Percentiles rank a stretch among this genome's conserved stretches.
phyloP scores from a whole-genome alignment of 1,284 basidiomycete genomes.

The Apiotrichum brassicae region DNA sequence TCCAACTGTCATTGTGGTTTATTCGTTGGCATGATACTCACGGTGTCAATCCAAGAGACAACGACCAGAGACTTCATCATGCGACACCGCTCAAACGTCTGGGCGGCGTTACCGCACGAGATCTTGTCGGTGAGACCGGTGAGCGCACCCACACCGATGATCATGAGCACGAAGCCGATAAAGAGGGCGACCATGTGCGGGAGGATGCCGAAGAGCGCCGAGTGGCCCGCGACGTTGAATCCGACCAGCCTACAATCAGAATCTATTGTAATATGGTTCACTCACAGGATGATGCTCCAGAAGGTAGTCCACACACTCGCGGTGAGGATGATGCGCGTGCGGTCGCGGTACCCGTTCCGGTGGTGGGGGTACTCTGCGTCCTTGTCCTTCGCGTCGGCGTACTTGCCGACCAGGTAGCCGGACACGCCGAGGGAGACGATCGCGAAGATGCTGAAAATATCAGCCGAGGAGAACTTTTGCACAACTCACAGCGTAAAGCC shows the following conservation, averaged over 20 bases:
- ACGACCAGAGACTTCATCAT: slow-evolving; percentile 44
- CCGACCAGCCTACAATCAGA: slow-evolving; percentile 32
- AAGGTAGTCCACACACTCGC: slow-evolving; percentile 41
- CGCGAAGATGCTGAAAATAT: slow-evolving; percentile 32
- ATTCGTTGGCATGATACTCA: background rate
- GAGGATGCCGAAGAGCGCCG: slow-evolving; percentile 43
- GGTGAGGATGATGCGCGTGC: slow-evolving; percentile 45
- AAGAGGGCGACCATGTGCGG: slow-evolving; percentile 40
- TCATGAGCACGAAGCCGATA: slow-evolving; percentile 44
- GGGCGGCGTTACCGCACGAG: slow-evolving; percentile 30
- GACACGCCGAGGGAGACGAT: slow-evolving; percentile 42
- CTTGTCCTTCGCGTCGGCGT: slow-evolving; percentile 35
- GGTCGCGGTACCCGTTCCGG: slow-evolving; percentile 37
- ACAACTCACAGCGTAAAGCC: slow-evolving; percentile 29
- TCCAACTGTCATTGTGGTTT: too few species aligned
- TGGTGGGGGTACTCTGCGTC: slow-evolving; percentile 42
- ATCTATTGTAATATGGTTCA: too few species aligned
- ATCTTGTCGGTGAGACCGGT: slow-evolving; percentile 43
- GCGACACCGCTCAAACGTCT: slow-evolving; percentile 38
- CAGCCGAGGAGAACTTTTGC: too few species aligned
- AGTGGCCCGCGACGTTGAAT: slow-evolving; percentile 36
- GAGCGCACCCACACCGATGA: slow-evolving; percentile 44
- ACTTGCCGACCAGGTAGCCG: slow-evolving; percentile 29
- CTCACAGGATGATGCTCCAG: slow-evolving; percentile 2
- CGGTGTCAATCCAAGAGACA: slow-evolving; percentile 45